These are phyloP conservation scores for Emergomyces africanus DNA, from an alignment of 2,329 filamentous ascomycete species.

Conservation along the genomic window DNA sequence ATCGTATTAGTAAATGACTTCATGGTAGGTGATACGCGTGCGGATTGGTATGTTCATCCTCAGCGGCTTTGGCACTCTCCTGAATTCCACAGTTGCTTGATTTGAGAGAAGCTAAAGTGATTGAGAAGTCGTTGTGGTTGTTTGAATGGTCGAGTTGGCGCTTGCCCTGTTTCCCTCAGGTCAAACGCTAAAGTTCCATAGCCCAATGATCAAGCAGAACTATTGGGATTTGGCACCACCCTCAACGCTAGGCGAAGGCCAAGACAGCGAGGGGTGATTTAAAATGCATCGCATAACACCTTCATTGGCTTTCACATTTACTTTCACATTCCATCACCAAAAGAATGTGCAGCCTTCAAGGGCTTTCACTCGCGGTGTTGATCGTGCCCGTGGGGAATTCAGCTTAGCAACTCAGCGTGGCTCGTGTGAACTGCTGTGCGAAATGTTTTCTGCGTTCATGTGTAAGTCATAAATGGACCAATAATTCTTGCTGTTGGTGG, in stretches of 20 bases:
- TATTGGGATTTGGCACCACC: neutral
- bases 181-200: neutral
- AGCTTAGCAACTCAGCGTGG: no score
- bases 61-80: neutral
- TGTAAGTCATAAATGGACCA: neutral
- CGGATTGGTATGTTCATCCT: neutral
- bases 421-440: neutral
- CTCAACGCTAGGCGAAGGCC: neutral
- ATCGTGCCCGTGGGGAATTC: neutral
- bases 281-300: neutral
- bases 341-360: neutral
- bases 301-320: neutral
- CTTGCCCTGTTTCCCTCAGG: neutral
- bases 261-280: neutral
- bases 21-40: neutral
- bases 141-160: constrained; percentile 1
- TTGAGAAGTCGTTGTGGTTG: neutral
- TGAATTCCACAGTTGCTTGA: neutral
- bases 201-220: neutral
- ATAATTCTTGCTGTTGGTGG: neutral
- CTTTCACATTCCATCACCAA: neutral
- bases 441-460: neutral
- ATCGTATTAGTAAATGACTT: neutral
- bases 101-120: neutral
- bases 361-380: neutral